Base-by-base conservation (phyloP, 2,329 filamentous ascomycete genomes). In the Fusarium denticulatum region DNA sequence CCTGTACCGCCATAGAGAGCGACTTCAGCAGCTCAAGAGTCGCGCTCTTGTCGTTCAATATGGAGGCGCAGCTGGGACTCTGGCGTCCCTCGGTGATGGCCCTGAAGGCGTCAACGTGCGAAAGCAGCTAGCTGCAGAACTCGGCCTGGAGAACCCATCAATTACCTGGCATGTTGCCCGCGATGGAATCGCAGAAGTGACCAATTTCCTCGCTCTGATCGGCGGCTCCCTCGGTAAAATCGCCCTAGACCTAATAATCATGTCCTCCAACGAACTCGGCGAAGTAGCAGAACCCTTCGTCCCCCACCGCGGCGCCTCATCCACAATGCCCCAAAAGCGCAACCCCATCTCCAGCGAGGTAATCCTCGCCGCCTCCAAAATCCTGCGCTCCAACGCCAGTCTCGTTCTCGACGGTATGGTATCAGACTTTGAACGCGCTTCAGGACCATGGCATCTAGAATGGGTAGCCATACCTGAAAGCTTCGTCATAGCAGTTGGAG, bases 91-190 rank as follows among this genome's bases (percentile, higher is more conserved):
- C 1, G 55, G 55, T 0, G 39, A 47, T 18, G 87, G 87, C 0
- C 79, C 80, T 2, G 82, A 83, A 11, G 88, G 87, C 1, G 77
- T 89, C 1, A 80, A 82, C 2, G 87, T 89, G 3, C 81, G 87
- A 4, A 84, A 83, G 50, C 81, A 83, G 6, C 80, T 90, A 50
- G 88, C 88, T 1, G 76, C 79, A 13, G 85, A 88, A 40, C 79
- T 89, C 2, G 83, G 81, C 1, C 76, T 90, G 0, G 67, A 75
- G 1, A 83, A 89, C 61, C 87, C 88, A 3, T 79, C 83, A 1
- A 88, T 90, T 46, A 89, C 88, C 4, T 89, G 88, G 88, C 88
- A 90, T 67, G 87, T 88, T 16, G 86, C 86, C 4, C 82, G 88
- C 12, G 88, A 90, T 72, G 85, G 82, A 0, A 79, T 89, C 2